These are phyloP conservation scores for Colletotrichum melonis DNA, from an alignment of 2,329 filamentous ascomycete genomes.

Conservation along the genomic window DNA sequence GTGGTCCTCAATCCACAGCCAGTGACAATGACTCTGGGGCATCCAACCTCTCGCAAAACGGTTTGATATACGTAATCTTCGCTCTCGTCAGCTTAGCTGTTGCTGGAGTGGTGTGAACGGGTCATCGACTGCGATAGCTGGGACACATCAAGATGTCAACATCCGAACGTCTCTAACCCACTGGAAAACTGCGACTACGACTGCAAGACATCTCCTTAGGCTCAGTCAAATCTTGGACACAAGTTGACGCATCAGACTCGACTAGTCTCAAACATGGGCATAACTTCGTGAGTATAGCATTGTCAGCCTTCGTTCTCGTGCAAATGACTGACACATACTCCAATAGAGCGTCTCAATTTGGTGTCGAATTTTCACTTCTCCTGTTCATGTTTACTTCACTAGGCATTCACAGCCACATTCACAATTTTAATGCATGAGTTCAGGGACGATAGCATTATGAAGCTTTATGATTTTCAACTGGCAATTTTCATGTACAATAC, in stretches of 20 bases:
- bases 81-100: background rate
- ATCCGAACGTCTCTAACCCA: no score
- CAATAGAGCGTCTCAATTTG: background rate
- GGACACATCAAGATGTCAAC: background rate
- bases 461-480: background rate
- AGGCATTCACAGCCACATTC: background rate
- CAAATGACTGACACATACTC: background rate
- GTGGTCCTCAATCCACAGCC: constrained; percentile 18
- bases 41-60: background rate
- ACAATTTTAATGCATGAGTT: background rate
- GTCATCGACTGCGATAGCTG: no score
- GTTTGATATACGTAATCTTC: background rate
- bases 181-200: no score
- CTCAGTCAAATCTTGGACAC: no score
- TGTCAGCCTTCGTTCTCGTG: background rate
- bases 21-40: constrained; percentile 5
- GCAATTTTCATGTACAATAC: background rate
- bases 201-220: background rate
- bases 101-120: constrained; percentile 1
- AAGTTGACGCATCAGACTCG: background rate
- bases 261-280: background rate
- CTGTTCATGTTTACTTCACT: background rate
- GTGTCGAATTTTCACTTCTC: background rate
- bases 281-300: background rate
- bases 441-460: background rate